These are phyloP conservation scores for Aethionema arabicum DNA, from an alignment of 345 rosid species.

Conservation along the genomic window DNA sequence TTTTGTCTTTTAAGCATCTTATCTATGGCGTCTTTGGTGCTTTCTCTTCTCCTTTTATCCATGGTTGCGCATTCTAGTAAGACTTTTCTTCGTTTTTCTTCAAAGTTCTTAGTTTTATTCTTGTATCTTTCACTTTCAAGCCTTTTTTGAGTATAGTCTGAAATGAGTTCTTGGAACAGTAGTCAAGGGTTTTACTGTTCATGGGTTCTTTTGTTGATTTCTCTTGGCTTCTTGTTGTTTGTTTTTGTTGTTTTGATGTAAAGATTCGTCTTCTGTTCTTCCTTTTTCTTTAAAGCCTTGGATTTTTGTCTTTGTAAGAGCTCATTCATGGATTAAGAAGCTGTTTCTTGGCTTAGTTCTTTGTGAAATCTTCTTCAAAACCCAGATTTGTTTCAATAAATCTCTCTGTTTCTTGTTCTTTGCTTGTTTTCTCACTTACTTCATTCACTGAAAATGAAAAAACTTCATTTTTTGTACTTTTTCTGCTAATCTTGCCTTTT, in stretches of 20 bases:
- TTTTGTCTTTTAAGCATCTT: conserved; percentile 19
- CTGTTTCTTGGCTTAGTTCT: conserved; percentile 1
- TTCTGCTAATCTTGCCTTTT: conserved; percentile 7
- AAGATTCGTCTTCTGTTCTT: conserved; percentile 16
- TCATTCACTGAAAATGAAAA: not conserved
- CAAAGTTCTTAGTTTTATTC: conserved; percentile 16
- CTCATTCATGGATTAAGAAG: not conserved
- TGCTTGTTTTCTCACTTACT: not conserved
- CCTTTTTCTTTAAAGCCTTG: not conserved
- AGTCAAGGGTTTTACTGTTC: conserved; percentile 31
- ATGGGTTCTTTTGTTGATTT: not conserved
- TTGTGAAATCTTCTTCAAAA: not conserved
- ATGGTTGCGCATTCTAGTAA: conserved; percentile 54
- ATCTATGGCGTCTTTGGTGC: conserved; percentile 46
- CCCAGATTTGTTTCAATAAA: not conserved
- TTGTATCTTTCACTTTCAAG: conserved; percentile 11
- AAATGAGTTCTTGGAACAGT: conserved; percentile 7
- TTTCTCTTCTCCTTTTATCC: conserved; percentile 49
- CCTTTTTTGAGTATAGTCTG: conserved; percentile 13
- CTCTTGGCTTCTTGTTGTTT: conserved; percentile 11
- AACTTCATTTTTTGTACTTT: not conserved
- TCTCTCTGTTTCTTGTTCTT: not conserved
- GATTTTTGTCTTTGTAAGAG: not conserved
- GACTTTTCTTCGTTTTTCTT: conserved; percentile 21
- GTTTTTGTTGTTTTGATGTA: not conserved